Conservation (phyloP, 2,329 filamentous ascomycete genomes). For the Microdochium nivale region DNA sequence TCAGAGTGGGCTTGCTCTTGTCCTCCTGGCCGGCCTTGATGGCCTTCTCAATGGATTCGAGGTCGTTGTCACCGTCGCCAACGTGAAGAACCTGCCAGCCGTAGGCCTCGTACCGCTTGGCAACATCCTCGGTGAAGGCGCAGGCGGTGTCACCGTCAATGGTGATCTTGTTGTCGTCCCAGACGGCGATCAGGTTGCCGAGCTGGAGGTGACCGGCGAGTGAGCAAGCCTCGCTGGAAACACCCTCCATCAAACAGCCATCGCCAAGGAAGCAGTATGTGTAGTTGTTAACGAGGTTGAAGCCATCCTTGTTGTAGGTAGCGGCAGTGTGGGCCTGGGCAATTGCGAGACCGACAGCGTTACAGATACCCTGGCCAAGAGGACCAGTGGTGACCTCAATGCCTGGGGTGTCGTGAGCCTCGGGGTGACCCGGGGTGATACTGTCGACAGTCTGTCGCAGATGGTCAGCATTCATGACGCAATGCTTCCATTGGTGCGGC, state of each 20-base stretch:
- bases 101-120: slow-evolving; percentile 91
- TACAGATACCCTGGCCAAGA: slow-evolving; percentile 93
- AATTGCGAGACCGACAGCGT: slow-evolving; percentile 95
- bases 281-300: slow-evolving; percentile 88
- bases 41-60: slow-evolving; percentile 79
- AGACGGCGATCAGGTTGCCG: slow-evolving; percentile 93
- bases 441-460: slow-evolving; percentile 39
- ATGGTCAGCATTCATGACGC: slow-evolving; percentile 7
- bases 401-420: slow-evolving; percentile 92
- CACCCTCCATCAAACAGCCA: slow-evolving; percentile 97
- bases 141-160: slow-evolving; percentile 91
- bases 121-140: slow-evolving; percentile 94
- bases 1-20: slow-evolving; percentile 93
- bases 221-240: slow-evolving; percentile 86
- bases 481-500: background rate
- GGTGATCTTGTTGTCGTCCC: slow-evolving; percentile 98
- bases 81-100: slow-evolving; percentile 90
- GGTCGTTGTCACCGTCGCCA: slow-evolving; percentile 80
- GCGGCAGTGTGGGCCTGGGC: slow-evolving; percentile 87
- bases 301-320: slow-evolving; percentile 94
- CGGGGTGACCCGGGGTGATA: slow-evolving; percentile 93
- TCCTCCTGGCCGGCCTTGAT: slow-evolving; percentile 78
- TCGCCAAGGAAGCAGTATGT: slow-evolving; percentile 96
- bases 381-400: slow-evolving; percentile 97
- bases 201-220: slow-evolving; percentile 94